Evolutionary conservation across 1,284 basidiomycete genomes (phyloP), one percentile per base, ranked within the genome.

Genomic region (Exobasidium cylindrosporum): DNA sequence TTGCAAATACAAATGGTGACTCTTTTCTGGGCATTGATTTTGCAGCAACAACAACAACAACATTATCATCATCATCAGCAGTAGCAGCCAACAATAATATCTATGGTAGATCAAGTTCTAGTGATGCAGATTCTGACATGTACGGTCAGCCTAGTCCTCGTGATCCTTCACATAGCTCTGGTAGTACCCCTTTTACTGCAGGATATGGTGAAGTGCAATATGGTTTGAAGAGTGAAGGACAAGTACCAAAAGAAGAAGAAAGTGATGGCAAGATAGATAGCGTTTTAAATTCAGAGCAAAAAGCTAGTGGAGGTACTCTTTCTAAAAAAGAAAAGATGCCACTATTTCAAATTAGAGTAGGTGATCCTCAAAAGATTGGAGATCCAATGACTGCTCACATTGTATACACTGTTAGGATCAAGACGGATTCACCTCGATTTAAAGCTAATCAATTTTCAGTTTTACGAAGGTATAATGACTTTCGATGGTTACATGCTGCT

Each of bases 401-500:
- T 4, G 77, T 78, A 50, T 79, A 98, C 80, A 77, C 76, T 1
- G 73, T 79, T 11, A 69, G 77, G 17, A 71, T 74, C 11, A 60
- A 57, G 35, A 73, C 76, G 50, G 65, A 79, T 61, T 60, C 63
- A 50, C 63, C 70, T 7, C 43, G 54, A 54, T 72, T 77, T 52
- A 60, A 68, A 13, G 54, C 66, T 7, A 32, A 28, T 29, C 65
- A 74, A 23, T 73, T 76, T 43, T 77, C 92, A 3, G 93, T 96
- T 40, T 86, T 99, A 5, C 86, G 95, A 21, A 88, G 95, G 24
- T 99, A 96, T 81, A 92, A 90, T 23, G 96, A 99, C 81, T 99
- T 98, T 77, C 84, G 97, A 23, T 98, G 96, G 95, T 82, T 99
- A 0, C 96, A 91, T 79, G 93, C 95, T 73, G 88, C 89, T 0